phyloP scores from a whole-genome alignment of 2,329 filamentous ascomycete species.

The Penicillium sp. region DNA sequence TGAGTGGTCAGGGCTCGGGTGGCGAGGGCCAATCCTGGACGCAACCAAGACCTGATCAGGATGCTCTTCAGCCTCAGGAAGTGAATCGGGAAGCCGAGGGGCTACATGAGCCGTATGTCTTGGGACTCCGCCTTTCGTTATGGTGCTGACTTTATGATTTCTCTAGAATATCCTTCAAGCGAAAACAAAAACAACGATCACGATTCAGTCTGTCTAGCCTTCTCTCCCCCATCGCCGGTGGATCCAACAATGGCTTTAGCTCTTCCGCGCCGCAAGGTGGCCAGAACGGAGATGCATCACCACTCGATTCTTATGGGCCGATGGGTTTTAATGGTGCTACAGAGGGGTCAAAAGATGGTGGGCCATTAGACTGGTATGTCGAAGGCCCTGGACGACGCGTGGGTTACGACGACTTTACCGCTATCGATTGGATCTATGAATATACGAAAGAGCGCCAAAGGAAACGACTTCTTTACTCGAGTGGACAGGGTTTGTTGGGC shows the following conservation, averaged over 20 bases:
- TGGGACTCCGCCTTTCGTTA: not conserved
- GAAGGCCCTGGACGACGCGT: constrained; percentile 87
- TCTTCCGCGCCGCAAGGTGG: constrained; percentile 28
- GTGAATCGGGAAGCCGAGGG: constrained; percentile 29
- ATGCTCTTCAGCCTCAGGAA: constrained; percentile 19
- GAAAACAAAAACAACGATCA: constrained; percentile 42
- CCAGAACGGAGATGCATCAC: constrained; percentile 30
- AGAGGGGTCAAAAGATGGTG: constrained; percentile 42
- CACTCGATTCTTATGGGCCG: constrained; percentile 23
- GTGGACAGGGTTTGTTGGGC: constrained; percentile 68
- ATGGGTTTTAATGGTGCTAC: constrained; percentile 26
- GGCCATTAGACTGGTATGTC: constrained; percentile 73
- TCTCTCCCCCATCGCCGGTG: constrained; percentile 33
- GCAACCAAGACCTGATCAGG: constrained; percentile 9
- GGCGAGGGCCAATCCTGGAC: constrained; percentile 14
- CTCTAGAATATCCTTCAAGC: constrained; percentile 44
- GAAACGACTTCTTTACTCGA: constrained; percentile 70
- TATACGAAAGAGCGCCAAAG: constrained; percentile 94
- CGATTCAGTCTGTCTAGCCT: constrained; percentile 43
- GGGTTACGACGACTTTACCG: constrained; percentile 92
- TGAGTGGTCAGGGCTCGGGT: constrained; percentile 20
- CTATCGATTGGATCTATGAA: constrained; percentile 99
- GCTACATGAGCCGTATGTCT: constrained; percentile 38
- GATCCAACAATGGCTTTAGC: constrained; percentile 26
- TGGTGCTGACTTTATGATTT: constrained; percentile 4